These are phyloP conservation scores for Podospora fimiseda DNA, from an alignment of 495 filamentous ascomycete species.

Conservation along the genomic window DNA sequence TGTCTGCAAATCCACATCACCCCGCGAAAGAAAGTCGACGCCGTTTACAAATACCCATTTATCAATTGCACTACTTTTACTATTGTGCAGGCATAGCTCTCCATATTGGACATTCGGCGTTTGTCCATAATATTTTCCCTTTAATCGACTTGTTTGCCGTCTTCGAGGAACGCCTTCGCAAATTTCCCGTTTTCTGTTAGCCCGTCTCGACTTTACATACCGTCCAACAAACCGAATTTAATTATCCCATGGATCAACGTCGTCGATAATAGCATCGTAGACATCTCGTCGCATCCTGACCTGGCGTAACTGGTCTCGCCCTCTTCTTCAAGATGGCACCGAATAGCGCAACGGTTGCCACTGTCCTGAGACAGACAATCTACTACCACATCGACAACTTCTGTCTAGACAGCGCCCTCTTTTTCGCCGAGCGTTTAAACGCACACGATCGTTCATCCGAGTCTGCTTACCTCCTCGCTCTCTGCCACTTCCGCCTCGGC, in stretches of 20 bases:
- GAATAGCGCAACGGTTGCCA: conserved; percentile 56
- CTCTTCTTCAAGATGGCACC: conserved; percentile 56
- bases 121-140: conserved; percentile 10
- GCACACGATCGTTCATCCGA: conserved; percentile 79
- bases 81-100: not conserved
- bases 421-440: conserved; percentile 78
- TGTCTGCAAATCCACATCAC: conserved; percentile 6
- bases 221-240: too few relatives aligned
- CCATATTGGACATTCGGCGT: not conserved
- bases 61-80: not conserved
- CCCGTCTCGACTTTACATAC: too few relatives aligned
- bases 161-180: not conserved
- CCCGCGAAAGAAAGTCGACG: not conserved
- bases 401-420: conserved; percentile 78
- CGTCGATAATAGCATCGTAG: conserved; percentile 16
- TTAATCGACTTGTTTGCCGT: conserved; percentile 23
- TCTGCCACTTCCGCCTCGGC: conserved; percentile 76
- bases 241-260: conserved; percentile 26
- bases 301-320: conserved; percentile 13
- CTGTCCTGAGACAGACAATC: conserved; percentile 75
- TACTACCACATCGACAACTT: conserved; percentile 94
- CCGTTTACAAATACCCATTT: not conserved
- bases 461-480: conserved; percentile 71
- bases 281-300: conserved; percentile 16
- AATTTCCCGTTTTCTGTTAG: too few relatives aligned